Base-by-base conservation (phyloP, 73 alveolate species). In the Tetrahymena malaccensis region DNA sequence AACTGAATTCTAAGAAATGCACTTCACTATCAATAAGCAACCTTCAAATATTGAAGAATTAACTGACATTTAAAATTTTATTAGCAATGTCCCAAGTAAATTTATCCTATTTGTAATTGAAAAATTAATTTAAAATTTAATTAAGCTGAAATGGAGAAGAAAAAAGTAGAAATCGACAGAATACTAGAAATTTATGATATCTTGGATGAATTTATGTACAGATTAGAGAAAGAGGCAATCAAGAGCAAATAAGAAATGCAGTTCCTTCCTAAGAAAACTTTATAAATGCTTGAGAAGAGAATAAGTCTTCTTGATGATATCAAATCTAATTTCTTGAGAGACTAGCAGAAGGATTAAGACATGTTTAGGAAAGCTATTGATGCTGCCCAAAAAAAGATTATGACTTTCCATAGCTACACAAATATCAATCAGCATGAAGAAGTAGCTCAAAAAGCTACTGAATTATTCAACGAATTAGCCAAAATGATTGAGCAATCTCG, bases 31-130 rank as follows among this genome's bases (percentile, higher is more conserved):
- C n/a, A 97, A 98, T 93, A 97, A 98, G 94, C 99, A 99, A 93
- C 99, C 99, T 22, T 96, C 97, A 43, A 98, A 98, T 94, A 99
- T 99, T 55, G 99, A 99, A 97, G 99, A 99, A 93, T 97, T 99
- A 34, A 98, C 99, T 58, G 99, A 98, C 93, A 99, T 99, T 35
- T 98, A 99, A 97, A 96, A 98, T 84, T 98, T 98, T 94, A 99
- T 99, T 95, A 97, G 98, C 1, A 98, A 99, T 43, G 96, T 98
- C 43, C 99, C 99, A 25, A 70, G 89, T 70, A 70, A 70, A 70
- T 22, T 27, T 70, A 22, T 8, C 31, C n/a, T 27, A 10, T 70
- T 2, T 22, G 34, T 22, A 70, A 22, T 70, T 70, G 0, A 25
- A 5, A 70, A 27, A 27, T 70, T 22, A 7, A 11, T 27, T 27